phyloP scores from a whole-genome alignment of 176 grass and related monocot species.

The Panicum miliaceum region DNA sequence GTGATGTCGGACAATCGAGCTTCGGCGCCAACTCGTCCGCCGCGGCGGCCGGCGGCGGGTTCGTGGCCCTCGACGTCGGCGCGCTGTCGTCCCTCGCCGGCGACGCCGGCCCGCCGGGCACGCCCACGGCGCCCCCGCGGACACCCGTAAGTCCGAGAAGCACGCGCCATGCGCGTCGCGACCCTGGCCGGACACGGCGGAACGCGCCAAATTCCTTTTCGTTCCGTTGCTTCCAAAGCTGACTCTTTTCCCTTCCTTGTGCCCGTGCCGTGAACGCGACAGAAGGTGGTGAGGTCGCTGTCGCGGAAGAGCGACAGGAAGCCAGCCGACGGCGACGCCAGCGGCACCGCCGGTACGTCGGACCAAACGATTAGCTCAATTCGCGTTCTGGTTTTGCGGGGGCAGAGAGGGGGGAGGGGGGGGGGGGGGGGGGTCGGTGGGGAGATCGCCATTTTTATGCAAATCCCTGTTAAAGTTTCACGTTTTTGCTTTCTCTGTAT shows the following conservation, averaged over 20 bases:
- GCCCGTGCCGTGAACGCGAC: constrained; percentile 20
- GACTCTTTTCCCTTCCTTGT: background rate
- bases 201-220: background rate
- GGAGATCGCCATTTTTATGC: background rate
- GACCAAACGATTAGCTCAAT: background rate
- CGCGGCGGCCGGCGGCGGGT: constrained; percentile 44
- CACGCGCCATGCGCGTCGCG: background rate
- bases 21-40: background rate
- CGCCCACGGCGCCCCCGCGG: constrained; percentile 29
- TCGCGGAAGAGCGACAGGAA: constrained; percentile 74
- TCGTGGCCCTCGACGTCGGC: constrained; percentile 73
- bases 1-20: constrained; percentile 21
- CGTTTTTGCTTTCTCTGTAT: background rate
- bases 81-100: constrained; percentile 55
- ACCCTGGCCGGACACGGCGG: background rate
- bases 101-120: constrained; percentile 9
- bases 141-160: constrained; percentile 40
- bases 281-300: constrained; percentile 66
- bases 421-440: too few species aligned
- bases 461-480: background rate
- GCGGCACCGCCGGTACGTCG: constrained; percentile 54
- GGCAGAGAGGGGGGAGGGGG: too few species aligned
- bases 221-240: constrained; percentile 21
- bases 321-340: constrained; percentile 60
- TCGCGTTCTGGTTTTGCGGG: background rate